Conservation (phyloP, 176 grass and related monocot species). For the Chloris gayana region DNA sequence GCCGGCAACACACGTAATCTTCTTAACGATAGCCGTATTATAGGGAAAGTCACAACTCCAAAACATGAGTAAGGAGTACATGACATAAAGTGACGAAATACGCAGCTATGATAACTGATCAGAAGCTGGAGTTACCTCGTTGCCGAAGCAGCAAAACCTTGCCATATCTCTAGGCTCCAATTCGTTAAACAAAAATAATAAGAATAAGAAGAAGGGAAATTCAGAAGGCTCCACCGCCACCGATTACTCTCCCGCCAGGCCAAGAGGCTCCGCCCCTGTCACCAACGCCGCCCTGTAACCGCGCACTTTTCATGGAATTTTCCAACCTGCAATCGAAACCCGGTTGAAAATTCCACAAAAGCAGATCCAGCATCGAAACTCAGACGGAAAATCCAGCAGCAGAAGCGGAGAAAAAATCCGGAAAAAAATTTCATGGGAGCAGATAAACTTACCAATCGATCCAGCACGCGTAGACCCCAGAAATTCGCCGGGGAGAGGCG, state of each 20-base stretch:
- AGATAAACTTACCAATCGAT: constrained; percentile 29
- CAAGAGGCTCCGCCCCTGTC: constrained; percentile 15
- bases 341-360: not conserved
- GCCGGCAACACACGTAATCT: not conserved
- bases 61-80: too few relatives aligned
- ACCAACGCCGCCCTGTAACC: constrained; percentile 15
- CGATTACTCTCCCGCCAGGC: constrained; percentile 19
- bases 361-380: constrained; percentile 40
- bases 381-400: constrained; percentile 18
- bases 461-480: not conserved
- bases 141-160: constrained; percentile 51
- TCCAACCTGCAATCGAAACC: constrained; percentile 11
- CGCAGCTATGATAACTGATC: not conserved
- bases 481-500: not conserved
- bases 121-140: constrained; percentile 38
- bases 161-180: constrained; percentile 36
- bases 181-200: not conserved
- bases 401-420: not conserved
- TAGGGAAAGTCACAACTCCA: not conserved
- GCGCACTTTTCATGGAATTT: constrained; percentile 50
- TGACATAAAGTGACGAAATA: not conserved
- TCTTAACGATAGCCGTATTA: not conserved
- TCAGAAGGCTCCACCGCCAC: constrained; percentile 20
- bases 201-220: not conserved
- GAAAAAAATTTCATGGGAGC: not conserved